Evolutionary conservation across 2,329 filamentous ascomycete species (phyloP).

Genomic region (Paracoccidioides lutzii): DNA sequence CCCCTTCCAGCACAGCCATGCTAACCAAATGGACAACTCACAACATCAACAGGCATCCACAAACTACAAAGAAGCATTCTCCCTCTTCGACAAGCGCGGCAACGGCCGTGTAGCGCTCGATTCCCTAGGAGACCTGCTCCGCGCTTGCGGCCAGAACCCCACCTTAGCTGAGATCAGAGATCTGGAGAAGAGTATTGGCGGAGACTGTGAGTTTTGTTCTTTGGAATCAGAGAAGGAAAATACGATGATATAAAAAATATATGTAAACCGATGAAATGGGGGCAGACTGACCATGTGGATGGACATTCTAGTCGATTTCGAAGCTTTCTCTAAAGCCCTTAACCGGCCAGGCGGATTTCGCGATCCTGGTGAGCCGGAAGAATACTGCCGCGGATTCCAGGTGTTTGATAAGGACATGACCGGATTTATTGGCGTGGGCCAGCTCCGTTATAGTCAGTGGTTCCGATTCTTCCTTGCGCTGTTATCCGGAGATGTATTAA

Average conservation of each 20-base stretch:
- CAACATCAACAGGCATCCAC: conserved; percentile 50
- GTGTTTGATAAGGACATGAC: conserved; percentile 99
- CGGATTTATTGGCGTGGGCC: conserved; percentile 92
- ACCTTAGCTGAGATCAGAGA: conserved; percentile 87
- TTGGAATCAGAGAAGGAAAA: neutral
- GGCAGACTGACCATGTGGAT: neutral
- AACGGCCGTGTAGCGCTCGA: conserved; percentile 81
- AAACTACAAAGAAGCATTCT: conserved; percentile 99
- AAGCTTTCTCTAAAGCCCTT: conserved; percentile 89
- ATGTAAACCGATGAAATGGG: neutral
- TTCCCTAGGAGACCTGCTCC: conserved; percentile 80
- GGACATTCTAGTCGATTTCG: conserved; percentile 68
- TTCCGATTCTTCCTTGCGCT: neutral
- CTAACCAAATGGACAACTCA: conserved; percentile 11
- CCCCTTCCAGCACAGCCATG: conserved; percentile 2
- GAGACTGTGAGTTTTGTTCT: conserved; percentile 61
- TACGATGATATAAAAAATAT: neutral
- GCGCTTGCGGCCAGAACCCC: conserved; percentile 95
- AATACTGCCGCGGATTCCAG: conserved; percentile 97
- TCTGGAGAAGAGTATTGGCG: conserved; percentile 76
- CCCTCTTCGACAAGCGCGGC: conserved; percentile 98
- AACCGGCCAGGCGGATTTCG: conserved; percentile 97
- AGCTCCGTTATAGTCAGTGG: conserved; percentile 68
- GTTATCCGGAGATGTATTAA: neutral
- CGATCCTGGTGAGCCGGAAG: conserved; percentile 91